Evolutionary conservation across 2,329 filamentous ascomycete species (phyloP), one percentile per base, ranked within the genome.

Genomic region (Pyrenochaeta sp.): DNA sequence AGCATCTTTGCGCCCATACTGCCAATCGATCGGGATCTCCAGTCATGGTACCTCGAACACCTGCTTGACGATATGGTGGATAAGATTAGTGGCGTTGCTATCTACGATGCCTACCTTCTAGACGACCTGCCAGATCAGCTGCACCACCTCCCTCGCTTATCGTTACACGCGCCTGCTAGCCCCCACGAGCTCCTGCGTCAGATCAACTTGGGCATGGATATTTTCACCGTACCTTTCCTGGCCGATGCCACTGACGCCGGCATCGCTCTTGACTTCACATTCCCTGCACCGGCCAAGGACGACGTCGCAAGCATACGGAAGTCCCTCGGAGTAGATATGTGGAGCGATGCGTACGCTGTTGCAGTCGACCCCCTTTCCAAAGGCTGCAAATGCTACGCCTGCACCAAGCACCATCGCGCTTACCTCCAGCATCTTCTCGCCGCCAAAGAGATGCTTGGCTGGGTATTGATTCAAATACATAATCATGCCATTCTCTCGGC

Each of bases 371-470:
- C 94, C 0, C 80, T 97, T 2, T 67, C 69, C 3, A 73, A 78
- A 1, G 83, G 78, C 15, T 99, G 95, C 76, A 68, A 79, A 50
- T 99, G 95, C 82, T 94, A 96, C 76, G 83, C 92, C 24, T 99
- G 95, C 82, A 86, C 83, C 1, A 86, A 85, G 19, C 94, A 98
- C 76, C 92, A 97, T 77, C 84, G 90, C 49, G 94, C 95, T 0
- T 99, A 91, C 77, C 73, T 99, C 36, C 90, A 93, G 64, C 95
- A 99, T 76, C 84, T 98, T 0, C 86, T 99, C 5, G 84, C 87
- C 46, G 93, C 95, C 0, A 96, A 93, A 72, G 95, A 99, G 78
- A 98, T 99, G 95, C 87, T 97, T 4, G 94, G 90, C 25, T 99
- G 95, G 95, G 91, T 90, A 0, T 83, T 99, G 7, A 83, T 99